Evolutionary conservation across 257 asterid genomes (phyloP).

Genomic region (Linaria vulgaris): DNA sequence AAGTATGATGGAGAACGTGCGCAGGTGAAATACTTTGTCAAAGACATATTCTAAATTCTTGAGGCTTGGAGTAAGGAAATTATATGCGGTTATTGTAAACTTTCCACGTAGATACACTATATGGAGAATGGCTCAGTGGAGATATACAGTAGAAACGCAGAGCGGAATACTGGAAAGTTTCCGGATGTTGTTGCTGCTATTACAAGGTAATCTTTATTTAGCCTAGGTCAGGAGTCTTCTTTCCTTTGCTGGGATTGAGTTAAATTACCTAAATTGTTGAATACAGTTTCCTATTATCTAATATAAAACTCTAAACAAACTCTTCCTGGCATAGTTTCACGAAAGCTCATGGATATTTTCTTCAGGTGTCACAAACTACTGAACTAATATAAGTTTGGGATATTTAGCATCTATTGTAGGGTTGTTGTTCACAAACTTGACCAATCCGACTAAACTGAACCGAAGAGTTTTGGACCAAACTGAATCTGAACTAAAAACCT

Average conservation of each 20-base stretch:
- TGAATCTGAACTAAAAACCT: no score
- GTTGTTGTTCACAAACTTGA: no score
- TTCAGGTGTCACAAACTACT: conserved; percentile 7
- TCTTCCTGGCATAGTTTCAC: conserved; percentile 12
- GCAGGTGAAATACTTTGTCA: conserved; percentile 53
- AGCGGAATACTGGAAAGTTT: conserved; percentile 89
- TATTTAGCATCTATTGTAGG: no score
- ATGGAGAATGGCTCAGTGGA: conserved; percentile 86
- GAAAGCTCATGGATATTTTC: neutral
- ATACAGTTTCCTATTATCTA: conserved; percentile 1
- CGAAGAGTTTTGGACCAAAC: no score
- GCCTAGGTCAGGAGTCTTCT: neutral
- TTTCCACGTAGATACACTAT: conserved; percentile 65
- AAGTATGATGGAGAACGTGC: conserved; percentile 99
- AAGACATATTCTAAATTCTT: conserved; percentile 18
- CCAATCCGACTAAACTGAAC: no score
- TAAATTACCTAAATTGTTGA: conserved; percentile 5
- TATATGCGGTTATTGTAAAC: conserved; percentile 17
- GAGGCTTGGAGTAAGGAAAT: conserved; percentile 4
- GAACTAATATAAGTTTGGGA: no score
- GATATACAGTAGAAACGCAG: conserved; percentile 97
- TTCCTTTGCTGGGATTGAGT: conserved; percentile 12
- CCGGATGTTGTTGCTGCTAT: conserved; percentile 84
- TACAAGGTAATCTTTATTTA: conserved; percentile 57
- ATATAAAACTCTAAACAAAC: neutral